Conservation (phyloP, 2,329 filamentous ascomycete genomes). For the Hypoxylon sp. region DNA sequence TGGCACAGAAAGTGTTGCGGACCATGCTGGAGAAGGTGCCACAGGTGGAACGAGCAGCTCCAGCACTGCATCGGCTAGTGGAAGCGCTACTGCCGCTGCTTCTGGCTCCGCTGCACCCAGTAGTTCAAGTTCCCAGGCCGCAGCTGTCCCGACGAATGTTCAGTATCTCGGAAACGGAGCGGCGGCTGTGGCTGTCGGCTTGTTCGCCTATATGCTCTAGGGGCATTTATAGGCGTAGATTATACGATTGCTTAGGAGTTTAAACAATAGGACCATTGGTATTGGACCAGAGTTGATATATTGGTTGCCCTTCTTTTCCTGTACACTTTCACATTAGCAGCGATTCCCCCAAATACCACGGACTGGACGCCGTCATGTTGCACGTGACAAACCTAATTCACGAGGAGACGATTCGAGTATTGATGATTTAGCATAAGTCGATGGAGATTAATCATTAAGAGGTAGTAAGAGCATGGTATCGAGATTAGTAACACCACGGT, state of each 20-base stretch:
- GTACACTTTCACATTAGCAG: constrained; percentile 42
- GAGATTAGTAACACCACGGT: constrained; percentile 17
- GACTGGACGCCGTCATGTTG: constrained; percentile 42
- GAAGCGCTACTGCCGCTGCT: constrained; percentile 48
- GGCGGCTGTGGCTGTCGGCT: constrained; percentile 65
- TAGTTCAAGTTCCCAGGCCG: constrained; percentile 47
- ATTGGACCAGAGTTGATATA: constrained; percentile 25
- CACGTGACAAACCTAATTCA: constrained; percentile 48
- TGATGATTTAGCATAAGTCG: constrained; percentile 45
- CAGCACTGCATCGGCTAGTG: constrained; percentile 47
- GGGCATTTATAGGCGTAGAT: constrained; percentile 28
- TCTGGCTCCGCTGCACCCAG: constrained; percentile 41
- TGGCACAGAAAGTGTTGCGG: constrained; percentile 60
- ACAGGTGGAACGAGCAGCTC: constrained; percentile 50
- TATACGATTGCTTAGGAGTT: constrained; percentile 4
- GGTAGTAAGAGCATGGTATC: constrained; percentile 33
- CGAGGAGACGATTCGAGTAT: constrained; percentile 49
- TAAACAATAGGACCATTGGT: constrained; percentile 14
- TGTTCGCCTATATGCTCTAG: constrained; percentile 68
- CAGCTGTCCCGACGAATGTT: constrained; percentile 50
- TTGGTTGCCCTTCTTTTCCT: constrained; percentile 42
- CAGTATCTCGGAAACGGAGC: constrained; percentile 61
- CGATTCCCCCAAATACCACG: constrained; percentile 32
- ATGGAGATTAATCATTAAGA: constrained; percentile 40
- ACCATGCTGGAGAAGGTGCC: constrained; percentile 53